Conservation (phyloP, 768 basidiomycete species). For the Hericium alpestre region DNA sequence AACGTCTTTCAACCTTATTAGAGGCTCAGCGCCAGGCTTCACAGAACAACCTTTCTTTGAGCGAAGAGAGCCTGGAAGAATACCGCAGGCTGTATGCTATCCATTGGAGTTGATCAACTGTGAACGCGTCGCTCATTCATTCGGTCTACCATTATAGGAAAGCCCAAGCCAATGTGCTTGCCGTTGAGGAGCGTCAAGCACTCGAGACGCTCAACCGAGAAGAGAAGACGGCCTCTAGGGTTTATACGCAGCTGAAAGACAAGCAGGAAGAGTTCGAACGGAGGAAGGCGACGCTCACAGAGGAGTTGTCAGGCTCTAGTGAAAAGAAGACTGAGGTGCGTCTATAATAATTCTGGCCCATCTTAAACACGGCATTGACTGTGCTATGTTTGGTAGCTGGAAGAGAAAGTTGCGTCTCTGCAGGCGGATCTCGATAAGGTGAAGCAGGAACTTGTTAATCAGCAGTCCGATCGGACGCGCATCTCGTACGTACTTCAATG, state of each 20-base stretch:
- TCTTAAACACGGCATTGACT: not conserved
- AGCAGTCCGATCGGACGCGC: constrained; percentile 71
- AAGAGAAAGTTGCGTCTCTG: constrained; percentile 44
- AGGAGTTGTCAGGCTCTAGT: constrained; percentile 40
- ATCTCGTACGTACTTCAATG: constrained; percentile 47
- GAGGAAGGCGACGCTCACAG: constrained; percentile 42
- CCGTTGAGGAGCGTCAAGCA: constrained; percentile 79
- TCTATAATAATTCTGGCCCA: not conserved
- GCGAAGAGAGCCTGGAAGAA: constrained; percentile 76
- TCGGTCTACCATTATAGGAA: constrained; percentile 39
- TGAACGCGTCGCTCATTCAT: constrained; percentile 2
- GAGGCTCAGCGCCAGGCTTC: constrained; percentile 69
- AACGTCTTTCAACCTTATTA: constrained; percentile 19
- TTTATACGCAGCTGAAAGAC: constrained; percentile 55
- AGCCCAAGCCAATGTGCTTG: constrained; percentile 64
- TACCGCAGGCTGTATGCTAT: constrained; percentile 66
- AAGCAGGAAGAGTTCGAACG: constrained; percentile 56
- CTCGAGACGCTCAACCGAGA: constrained; percentile 75
- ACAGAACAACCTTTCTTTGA: constrained; percentile 66
- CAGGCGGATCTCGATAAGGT: constrained; percentile 52
- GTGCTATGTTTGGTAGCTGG: constrained; percentile 32
- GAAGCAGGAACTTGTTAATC: constrained; percentile 74
- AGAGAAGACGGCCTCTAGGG: constrained; percentile 61
- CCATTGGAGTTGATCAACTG: not conserved
- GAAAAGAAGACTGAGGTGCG: constrained; percentile 52